A percentile compares a stretch with the other conserved stretches of the same genome.
phyloP scores from a whole-genome alignment of 768 basidiomycete species.

The Mycena venus region DNA sequence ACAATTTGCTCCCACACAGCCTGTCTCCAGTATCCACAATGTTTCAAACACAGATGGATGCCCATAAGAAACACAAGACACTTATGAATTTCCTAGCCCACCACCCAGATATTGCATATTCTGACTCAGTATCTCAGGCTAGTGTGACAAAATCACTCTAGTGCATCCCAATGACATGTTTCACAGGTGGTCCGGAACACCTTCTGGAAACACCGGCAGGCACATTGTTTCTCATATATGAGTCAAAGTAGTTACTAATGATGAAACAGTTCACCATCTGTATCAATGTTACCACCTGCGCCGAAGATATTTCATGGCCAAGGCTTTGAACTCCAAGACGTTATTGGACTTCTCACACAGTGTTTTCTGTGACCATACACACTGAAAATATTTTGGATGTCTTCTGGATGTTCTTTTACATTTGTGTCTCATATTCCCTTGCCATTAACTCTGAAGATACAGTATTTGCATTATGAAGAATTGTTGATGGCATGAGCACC shows the following conservation, averaged over 20 bases:
- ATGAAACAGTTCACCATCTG: not conserved
- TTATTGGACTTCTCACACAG: no score
- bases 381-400: no score
- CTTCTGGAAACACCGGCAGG: not conserved
- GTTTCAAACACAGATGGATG: not conserved
- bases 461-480: no score
- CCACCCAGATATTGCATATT: not conserved
- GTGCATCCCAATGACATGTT: not conserved
- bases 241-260: not conserved
- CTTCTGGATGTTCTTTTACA: no score
- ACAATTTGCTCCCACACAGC: no score
- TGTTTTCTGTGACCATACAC: no score
- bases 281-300: not conserved
- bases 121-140: not conserved
- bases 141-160: no score
- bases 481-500: no score
- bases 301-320: no score
- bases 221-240: not conserved
- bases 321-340: no score
- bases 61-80: not conserved
- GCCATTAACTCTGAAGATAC: no score
- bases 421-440: no score
- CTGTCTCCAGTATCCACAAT: not conserved
- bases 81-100: not conserved
- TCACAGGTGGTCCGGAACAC: not conserved